These are phyloP conservation scores for Trichoderma virens DNA, from an alignment of 495 filamentous ascomycete genomes.

Conservation along the genomic window DNA sequence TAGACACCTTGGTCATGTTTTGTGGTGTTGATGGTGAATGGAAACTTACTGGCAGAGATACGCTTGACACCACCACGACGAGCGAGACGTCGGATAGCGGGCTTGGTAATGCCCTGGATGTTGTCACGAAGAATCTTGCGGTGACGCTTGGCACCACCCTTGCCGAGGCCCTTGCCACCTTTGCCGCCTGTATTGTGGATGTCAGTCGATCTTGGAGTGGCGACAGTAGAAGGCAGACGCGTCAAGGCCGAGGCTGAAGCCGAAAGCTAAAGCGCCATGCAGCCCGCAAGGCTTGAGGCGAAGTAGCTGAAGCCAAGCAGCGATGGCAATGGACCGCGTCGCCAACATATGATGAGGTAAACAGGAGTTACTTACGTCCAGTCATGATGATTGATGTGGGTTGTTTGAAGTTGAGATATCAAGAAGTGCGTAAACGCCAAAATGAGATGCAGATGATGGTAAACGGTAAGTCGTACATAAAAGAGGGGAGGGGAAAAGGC, in stretches of 20 bases:
- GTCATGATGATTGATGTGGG: conserved; percentile 56
- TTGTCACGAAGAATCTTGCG: conserved; percentile 99
- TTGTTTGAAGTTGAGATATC: conserved; percentile 23
- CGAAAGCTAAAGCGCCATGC: no score
- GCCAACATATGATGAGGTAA: no score
- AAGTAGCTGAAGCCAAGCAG: no score
- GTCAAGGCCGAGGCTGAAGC: neutral
- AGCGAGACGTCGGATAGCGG: conserved; percentile 99
- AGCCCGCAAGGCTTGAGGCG: no score
- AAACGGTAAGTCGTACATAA: conserved; percentile 29
- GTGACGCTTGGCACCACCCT: conserved; percentile 84
- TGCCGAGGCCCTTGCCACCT: conserved; percentile 93
- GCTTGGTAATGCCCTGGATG: conserved; percentile 99
- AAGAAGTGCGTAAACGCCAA: conserved; percentile 10
- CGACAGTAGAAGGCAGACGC: conserved; percentile 12
- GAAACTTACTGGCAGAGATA: conserved; percentile 86
- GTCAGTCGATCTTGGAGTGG: conserved; percentile 18
- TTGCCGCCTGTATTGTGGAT: conserved; percentile 60
- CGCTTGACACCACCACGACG: conserved; percentile 99
- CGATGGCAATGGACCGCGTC: no score
- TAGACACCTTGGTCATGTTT: neutral
- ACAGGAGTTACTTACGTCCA: conserved; percentile 84
- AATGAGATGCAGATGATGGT: conserved; percentile 33
- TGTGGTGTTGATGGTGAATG: neutral
- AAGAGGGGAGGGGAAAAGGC: neutral